These are phyloP conservation scores for Glycine latifolia DNA, from an alignment of 306 rosid genomes.

Conservation along the genomic window DNA sequence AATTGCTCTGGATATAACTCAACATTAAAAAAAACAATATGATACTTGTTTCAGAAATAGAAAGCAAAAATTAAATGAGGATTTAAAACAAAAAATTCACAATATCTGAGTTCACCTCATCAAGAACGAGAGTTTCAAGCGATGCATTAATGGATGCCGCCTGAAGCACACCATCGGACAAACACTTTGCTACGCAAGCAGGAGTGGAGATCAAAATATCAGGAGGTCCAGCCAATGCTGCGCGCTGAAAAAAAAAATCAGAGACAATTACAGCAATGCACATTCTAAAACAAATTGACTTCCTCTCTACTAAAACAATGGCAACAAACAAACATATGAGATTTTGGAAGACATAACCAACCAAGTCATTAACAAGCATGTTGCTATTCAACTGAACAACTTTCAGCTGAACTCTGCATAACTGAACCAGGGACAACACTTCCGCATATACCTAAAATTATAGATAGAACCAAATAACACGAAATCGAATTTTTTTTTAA, in stretches of 20 bases:
- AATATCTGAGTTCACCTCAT: constrained; percentile 67
- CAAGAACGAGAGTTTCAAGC: constrained; percentile 89
- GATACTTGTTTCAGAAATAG: background rate
- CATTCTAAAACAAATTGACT: background rate
- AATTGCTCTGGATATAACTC: background rate
- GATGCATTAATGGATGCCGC: constrained; percentile 63
- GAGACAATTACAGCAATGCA: constrained; percentile 24
- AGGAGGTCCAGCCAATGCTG: constrained; percentile 80
- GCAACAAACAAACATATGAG: background rate
- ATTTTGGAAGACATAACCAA: constrained; percentile 41
- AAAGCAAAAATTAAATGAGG: background rate
- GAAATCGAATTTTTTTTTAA: too few species aligned
- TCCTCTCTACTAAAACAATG: background rate
- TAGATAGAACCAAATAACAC: background rate
- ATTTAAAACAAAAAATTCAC: background rate
- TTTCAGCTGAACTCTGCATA: constrained; percentile 81
- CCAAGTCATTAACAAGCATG: constrained; percentile 79
- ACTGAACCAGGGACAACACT: constrained; percentile 70
- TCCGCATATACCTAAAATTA: constrained; percentile 67
- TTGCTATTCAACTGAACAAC: constrained; percentile 83
- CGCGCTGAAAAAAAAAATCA: constrained; percentile 64
- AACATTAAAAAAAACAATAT: background rate
- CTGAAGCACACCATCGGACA: constrained; percentile 69
- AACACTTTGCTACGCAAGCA: constrained; percentile 83
- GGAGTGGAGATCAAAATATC: constrained; percentile 93